Evolutionary conservation across 495 filamentous ascomycete genomes (phyloP).

Genomic region (Glonium stellatum): DNA sequence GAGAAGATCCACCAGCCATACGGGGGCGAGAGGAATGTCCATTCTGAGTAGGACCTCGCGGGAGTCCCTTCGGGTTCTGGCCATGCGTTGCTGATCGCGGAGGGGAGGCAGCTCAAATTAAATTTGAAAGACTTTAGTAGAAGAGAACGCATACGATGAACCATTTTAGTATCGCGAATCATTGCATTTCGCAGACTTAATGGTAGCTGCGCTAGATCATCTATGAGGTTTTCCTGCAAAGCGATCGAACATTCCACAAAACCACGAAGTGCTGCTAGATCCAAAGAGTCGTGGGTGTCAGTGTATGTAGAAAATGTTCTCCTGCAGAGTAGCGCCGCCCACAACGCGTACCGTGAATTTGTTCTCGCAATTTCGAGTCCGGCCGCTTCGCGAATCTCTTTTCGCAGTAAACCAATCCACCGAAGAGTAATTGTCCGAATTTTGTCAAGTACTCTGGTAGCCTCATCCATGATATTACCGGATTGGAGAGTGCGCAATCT

Average conservation of each 20-base stretch:
- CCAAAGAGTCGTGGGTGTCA: constrained; percentile 10
- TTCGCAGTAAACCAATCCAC: constrained; percentile 44
- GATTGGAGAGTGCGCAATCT: constrained; percentile 27
- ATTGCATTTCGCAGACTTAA: constrained; percentile 34
- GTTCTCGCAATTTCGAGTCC: constrained; percentile 36
- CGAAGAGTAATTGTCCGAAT: constrained; percentile 21
- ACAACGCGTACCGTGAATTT: constrained; percentile 41
- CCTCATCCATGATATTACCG: constrained; percentile 22
- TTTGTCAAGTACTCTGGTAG: constrained; percentile 23
- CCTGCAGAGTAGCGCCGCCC: constrained; percentile 46
- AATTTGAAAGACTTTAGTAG: constrained; percentile 23
- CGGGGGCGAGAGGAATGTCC: neutral
- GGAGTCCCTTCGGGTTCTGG: constrained; percentile 26
- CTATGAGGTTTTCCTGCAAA: constrained; percentile 39
- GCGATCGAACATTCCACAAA: constrained; percentile 39
- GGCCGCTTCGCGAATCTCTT: constrained; percentile 36
- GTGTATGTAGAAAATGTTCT: constrained; percentile 40
- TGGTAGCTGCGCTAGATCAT: constrained; percentile 27
- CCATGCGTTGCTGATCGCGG: constrained; percentile 19
- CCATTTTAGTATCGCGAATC: constrained; percentile 44
- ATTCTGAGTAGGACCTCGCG: neutral
- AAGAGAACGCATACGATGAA: constrained; percentile 33
- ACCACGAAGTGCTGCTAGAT: constrained; percentile 14
- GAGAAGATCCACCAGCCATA: constrained; percentile 31
- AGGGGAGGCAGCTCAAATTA: neutral